These are phyloP conservation scores for Candida sp. DNA, from an alignment of 1,139 yeast genomes.

Conservation along the genomic window DNA sequence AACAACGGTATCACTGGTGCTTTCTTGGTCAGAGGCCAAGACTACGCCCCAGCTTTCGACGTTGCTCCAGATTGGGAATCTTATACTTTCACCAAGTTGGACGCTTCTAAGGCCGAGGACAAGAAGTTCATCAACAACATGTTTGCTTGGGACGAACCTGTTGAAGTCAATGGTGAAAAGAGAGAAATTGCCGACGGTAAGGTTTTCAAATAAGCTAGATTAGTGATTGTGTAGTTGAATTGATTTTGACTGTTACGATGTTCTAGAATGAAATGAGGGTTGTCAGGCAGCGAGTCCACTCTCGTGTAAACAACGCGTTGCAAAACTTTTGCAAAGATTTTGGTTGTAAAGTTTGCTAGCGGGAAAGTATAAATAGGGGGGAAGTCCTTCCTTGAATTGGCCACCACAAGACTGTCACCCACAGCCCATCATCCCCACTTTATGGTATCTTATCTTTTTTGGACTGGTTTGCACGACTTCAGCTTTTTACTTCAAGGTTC, in stretches of 20 bases:
- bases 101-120: slow-evolving; percentile 37
- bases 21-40: slow-evolving; percentile 95
- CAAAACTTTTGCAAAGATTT: too few relatives aligned
- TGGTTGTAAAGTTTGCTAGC: too few relatives aligned
- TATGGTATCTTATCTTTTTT: too few relatives aligned
- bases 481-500: too few relatives aligned
- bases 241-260: slow-evolving; percentile 5
- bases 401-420: too few relatives aligned
- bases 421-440: too few relatives aligned
- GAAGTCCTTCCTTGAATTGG: too few relatives aligned
- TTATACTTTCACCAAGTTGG: slow-evolving; percentile 47
- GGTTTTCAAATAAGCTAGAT: slow-evolving; percentile 41
- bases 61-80: slow-evolving; percentile 99
- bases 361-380: too few relatives aligned
- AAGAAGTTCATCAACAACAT: slow-evolving; percentile 48
- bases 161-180: slow-evolving; percentile 44
- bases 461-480: too few relatives aligned
- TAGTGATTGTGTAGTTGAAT: slow-evolving; percentile 2
- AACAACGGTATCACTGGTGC: slow-evolving; percentile 97
- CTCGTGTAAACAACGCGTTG: too few relatives aligned
- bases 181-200: slow-evolving; percentile 55
- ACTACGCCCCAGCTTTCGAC: slow-evolving; percentile 85
- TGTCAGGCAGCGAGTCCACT: too few relatives aligned
- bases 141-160: slow-evolving; percentile 58
- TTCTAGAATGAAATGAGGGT: too few relatives aligned